Base-by-base conservation (phyloP, 2,329 filamentous ascomycete genomes). In the Aspergillus fischeri region DNA sequence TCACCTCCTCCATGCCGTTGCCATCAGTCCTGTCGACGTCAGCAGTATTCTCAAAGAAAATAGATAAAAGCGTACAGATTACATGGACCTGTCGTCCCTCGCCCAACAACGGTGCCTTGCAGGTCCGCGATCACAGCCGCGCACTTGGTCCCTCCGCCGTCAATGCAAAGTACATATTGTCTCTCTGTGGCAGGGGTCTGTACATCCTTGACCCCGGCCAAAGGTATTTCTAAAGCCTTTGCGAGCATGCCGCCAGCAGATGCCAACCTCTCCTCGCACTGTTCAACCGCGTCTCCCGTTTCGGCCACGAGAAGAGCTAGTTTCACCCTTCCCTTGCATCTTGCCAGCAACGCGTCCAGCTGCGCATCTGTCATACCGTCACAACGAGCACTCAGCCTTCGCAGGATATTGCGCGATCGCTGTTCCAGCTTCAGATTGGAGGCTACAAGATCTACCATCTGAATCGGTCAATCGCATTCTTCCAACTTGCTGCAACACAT, bases 101-200 rank as follows among this genome's bases (percentile, higher is more conserved):
- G 61, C 1, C 67, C 69, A 0, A 63, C 51, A 4, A 60, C 49
- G 2, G 3, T 27, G 5, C 70, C 71, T 20, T 64, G 53, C 1
- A 55, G 53, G 17, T 68, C 65, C 4, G 72, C 56, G 10, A 76
- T 56, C 2, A 67, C 68, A n/a, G 75, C 77, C 21, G 73, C 75
- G 57, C 75, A 77, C 58, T 77, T 77, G 3, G 68, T 76, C 0
- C 75, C 76, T 17, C 77, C 77, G 0, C 75, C 76, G 63, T 79
- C 76, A 20, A 78, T 68, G 41, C 75, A 77, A 1, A 78, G 63
- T 3, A 72, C 66, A 29, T 65, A 61, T 1, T 25, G 35, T 14
- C 48, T n/a, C 6, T 32, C 5, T 8, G 25, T 8, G 0, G 11
- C 3, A 49, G 25, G 3, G 17, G 17, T 6, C 9, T 21, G 20